A percentile compares a stretch with the other conserved stretches of the same genome.
Evolutionary conservation across 2,329 filamentous ascomycete species (phyloP).

Genomic region (Sporothrix brunneoviolacea): DNA sequence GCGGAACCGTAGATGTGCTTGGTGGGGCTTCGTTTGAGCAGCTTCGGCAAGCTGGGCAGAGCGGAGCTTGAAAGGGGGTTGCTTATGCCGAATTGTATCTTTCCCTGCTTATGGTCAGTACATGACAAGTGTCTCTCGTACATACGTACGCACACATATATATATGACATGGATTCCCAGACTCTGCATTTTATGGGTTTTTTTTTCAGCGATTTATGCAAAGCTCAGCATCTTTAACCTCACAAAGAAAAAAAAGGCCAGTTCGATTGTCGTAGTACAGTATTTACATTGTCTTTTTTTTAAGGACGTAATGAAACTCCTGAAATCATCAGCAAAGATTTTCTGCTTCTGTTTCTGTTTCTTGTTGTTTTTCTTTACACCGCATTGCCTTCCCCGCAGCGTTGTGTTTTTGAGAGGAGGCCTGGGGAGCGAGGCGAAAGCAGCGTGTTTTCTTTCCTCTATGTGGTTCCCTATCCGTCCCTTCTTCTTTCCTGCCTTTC

Average conservation of each 20-base stretch:
- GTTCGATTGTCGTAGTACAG: too few relatives aligned
- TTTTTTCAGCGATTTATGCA: too few relatives aligned
- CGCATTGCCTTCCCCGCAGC: background rate
- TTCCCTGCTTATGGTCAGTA: background rate
- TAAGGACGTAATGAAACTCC: background rate
- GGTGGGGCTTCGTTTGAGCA: constrained; percentile 30
- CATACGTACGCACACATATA: too few relatives aligned
- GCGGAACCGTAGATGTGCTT: background rate
- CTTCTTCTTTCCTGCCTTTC: background rate
- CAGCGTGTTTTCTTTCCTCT: background rate
- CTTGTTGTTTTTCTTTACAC: background rate
- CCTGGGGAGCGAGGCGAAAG: background rate
- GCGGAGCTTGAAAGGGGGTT: constrained; percentile 33
- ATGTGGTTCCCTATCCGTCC: background rate
- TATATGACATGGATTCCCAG: too few relatives aligned
- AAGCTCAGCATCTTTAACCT: too few relatives aligned
- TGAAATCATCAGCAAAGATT: background rate
- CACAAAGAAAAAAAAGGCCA: too few relatives aligned
- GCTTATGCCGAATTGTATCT: background rate
- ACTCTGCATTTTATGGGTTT: too few relatives aligned
- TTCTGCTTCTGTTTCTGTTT: background rate
- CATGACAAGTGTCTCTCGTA: too few relatives aligned
- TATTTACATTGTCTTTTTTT: constrained; percentile 4
- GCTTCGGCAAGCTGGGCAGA: constrained; percentile 40
- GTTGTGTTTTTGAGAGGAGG: too few relatives aligned